Evolutionary conservation across 148 eudicot species (phyloP), one percentile per base, ranked within the genome.

Genomic region (Vaccinium corymbosum): DNA sequence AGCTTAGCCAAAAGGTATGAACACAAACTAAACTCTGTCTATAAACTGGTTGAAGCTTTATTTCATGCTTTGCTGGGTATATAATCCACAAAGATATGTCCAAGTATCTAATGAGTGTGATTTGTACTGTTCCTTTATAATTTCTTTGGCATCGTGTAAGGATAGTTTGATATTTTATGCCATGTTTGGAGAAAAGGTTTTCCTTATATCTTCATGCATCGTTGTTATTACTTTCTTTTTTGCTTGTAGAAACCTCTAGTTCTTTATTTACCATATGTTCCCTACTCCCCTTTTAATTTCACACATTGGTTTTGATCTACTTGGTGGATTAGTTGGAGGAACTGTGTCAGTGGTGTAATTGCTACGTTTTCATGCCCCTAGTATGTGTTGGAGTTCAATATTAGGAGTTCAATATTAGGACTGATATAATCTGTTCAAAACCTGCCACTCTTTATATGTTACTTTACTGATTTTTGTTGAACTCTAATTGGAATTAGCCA

Each of bases 1-100:
- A 89, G 79, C 77, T 83, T 49, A 85, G 92, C 86, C 90, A 90
- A 75, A 90, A 94, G 99, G 99, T 96, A 79, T 46, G 81, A 49
- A 9, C 17, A 14, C 19, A 76, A 75, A 80, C 42, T 3, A 76
- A n/a, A n/a, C 49, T 62, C n/a, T 46, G 15, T 10, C 53, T 22
- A 42, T 22, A 17, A 66, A 32, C 25, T 48, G 83, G 52, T 84
- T 29, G 80, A 27, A 56, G 35, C 20, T 16, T 11, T 48, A 52
- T 49, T 22, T 48, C 80, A 57, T 55, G 48, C 62, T 70, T 73
- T 55, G 48, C 62, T 70, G 29, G 15, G 55, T 27, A 27, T 51
- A 50, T 50, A 51, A 19, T 16, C 38, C 17, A 74, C 51, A 38
- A 32, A 74, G 78, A 1, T n/a, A n/a, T 62, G 1, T 16, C 19